Evolutionary conservation across 2,329 filamentous ascomycete species (phyloP).

Genomic region (Aspergillus glaucus): DNA sequence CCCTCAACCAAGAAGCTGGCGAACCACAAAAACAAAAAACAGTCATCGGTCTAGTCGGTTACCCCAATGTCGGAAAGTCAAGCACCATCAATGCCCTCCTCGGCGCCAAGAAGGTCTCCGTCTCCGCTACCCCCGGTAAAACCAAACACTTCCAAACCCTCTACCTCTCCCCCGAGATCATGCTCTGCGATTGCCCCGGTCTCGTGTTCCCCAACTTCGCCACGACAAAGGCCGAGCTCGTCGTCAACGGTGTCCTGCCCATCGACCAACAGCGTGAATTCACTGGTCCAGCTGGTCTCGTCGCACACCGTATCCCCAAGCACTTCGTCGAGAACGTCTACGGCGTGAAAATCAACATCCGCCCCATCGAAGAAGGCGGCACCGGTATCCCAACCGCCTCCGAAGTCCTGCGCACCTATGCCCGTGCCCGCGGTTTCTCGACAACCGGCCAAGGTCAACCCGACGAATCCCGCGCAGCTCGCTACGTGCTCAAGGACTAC

Average conservation of each 20-base stretch:
- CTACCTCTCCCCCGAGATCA: constrained; percentile 79
- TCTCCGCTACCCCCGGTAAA: constrained; percentile 94
- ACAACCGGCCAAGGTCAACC: constrained; percentile 85
- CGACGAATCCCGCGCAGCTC: constrained; percentile 84
- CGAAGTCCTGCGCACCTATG: constrained; percentile 81
- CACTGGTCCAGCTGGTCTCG: constrained; percentile 75
- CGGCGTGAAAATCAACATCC: constrained; percentile 77
- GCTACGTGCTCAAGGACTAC: constrained; percentile 91
- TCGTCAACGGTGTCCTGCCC: constrained; percentile 88
- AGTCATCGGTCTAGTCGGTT: constrained; percentile 88
- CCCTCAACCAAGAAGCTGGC: constrained; percentile 40
- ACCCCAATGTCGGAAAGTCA: constrained; percentile 98
- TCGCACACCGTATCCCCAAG: constrained; percentile 79
- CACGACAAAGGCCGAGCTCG: constrained; percentile 89
- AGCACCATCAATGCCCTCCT: constrained; percentile 99
- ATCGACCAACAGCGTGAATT: constrained; percentile 96
- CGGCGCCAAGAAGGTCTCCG: constrained; percentile 95
- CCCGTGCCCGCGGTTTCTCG: constrained; percentile 80
- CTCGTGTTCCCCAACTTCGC: constrained; percentile 98
- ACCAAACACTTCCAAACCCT: constrained; percentile 99
- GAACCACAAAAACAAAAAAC: constrained; percentile 56
- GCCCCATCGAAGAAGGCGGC: constrained; percentile 84
- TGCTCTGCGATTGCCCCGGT: constrained; percentile 96
- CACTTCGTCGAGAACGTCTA: constrained; percentile 87
- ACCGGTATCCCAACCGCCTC: constrained; percentile 78